Base-by-base conservation (phyloP, 148 eudicot species). In the Dysphania ambrosioides region DNA sequence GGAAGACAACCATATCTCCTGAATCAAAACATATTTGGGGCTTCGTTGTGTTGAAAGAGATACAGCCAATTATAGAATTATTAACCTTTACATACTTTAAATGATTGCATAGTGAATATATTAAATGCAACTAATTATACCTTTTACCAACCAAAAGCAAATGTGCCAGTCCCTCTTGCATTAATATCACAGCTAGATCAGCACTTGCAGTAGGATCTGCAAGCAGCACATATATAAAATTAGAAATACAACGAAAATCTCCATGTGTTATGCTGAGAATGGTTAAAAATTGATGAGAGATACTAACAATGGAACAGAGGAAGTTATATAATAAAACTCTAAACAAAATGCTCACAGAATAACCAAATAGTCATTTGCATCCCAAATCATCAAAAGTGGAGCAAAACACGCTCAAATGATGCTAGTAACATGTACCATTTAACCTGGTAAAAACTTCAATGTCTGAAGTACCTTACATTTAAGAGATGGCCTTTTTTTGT, bases 111-210 rank as follows among this genome's bases (percentile, higher is more conserved):
- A 53, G 38, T 35, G 11, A 51, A 75, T 15, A n/a, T 31, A 8
- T 11, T 27, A 9, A 8, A 34, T 32, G 42, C 8, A 35, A 23
- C 19, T 53, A 59, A 21, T 12, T 15, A 40, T 87, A 95, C 98
- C 98, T 95, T 89, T 81, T 95, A 58, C 99, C 99, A 78, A 95
- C 79, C 76, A 95, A 93, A 35, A 95, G 75, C 58, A 92, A 80
- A 70, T 90, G 83, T 21, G 97, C 97, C 68, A 95, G 85, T 44
- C 99, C 99, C 75, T 95, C 99, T 85, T 95, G 97, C 97, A 95
- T 95, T 63, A 95, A 69, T 74, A 95, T 80, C 73, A 95, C 97
- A 15, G 89, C 97, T 75, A 92, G 75, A 84, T 92, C 97, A 78
- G 99, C 97, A 86, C 97, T 89, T 63, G 94, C 97, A 57, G 89